Percentiles rank a stretch among this genome's conserved stretches.
phyloP scores from a whole-genome alignment of 2,329 filamentous ascomycete species.

The Sclerotinia minor region DNA sequence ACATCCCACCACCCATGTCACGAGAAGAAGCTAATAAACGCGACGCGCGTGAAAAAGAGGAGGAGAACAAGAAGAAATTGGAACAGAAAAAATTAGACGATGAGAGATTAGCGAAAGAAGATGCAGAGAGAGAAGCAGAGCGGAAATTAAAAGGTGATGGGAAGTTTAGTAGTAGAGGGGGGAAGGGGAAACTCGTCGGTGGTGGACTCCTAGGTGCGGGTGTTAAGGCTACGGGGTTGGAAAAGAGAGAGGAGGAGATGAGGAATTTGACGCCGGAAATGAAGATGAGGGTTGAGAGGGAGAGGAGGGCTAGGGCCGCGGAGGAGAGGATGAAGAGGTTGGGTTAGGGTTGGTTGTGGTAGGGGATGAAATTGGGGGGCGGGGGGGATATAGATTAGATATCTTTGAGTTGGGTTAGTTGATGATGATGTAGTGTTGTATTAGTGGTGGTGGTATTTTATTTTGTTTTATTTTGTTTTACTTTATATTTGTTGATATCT shows the following conservation, averaged over 20 bases:
- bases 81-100: slow-evolving; percentile 68
- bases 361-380: no score
- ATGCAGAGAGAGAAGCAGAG: slow-evolving; percentile 49
- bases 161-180: slow-evolving; percentile 40
- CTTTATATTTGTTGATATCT: no score
- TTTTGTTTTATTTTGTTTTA: no score
- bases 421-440: neutral
- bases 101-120: slow-evolving; percentile 61
- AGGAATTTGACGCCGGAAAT: slow-evolving; percentile 87
- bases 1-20: slow-evolving; percentile 70
- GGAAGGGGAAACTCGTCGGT: slow-evolving; percentile 57
- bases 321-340: slow-evolving; percentile 73
- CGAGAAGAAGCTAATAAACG: slow-evolving; percentile 70
- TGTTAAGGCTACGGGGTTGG: slow-evolving; percentile 48
- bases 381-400: no score
- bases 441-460: no score
- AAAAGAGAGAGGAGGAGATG: slow-evolving; percentile 79
- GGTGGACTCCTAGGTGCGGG: slow-evolving; percentile 58
- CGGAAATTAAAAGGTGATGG: slow-evolving; percentile 41
- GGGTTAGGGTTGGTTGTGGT: slow-evolving; percentile 8
- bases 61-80: slow-evolving; percentile 66
- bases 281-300: slow-evolving; percentile 78
- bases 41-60: slow-evolving; percentile 67
- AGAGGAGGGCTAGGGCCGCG: slow-evolving; percentile 85
- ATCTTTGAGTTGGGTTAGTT: neutral